Evolutionary conservation across 441 rosid species (phyloP), one percentile per base, ranked within the genome.

Genomic region (Corymbia citriodora): DNA sequence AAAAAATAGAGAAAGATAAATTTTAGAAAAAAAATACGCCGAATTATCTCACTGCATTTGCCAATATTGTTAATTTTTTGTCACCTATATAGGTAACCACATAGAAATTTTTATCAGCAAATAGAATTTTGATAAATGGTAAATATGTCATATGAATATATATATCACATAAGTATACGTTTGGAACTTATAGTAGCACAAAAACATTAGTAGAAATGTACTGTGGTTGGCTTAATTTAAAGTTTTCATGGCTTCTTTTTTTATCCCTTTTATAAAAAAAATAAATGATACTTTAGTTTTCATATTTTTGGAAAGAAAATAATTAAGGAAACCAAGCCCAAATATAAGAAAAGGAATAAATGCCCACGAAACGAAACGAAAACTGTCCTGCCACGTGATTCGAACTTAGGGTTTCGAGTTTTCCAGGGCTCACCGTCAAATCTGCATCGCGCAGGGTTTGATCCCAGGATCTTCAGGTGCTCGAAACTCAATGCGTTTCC

Each of bases 91-190:
- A 36, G 40, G 40, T 36, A 36, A 36, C 5, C 40, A 36, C 40
- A 36, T 36, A 36, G 40, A 36, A 36, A 36, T 9, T 57, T 57
- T 23, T 57, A 57, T 0, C 0, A 23, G 3, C 6, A 10, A 0
- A 12, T 2, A 0, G 13, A 1, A 57, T 57, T 57, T 59, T 59
- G n/a, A 59, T 25, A 3, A 12, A 25, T 29, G 65, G 9, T 59
- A 59, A 59, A 59, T 9, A 14, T 25, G 15, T 40, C 45, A 5
- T 40, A 40, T 40, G 6, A 40, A 40, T 40, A 40, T 6, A 40
- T 40, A 5, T 40, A 40, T 40, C 5, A 40, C 45, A 40, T 40
- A 40, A 6, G 6, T 40, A 40, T 40, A 40, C 1, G 45, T 40
- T 40, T 40, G 5, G 6, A 40, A 40, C 6, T 40, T 40, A 40